Base-by-base conservation (phyloP, 2,329 filamentous ascomycete genomes). In the Fusarium oxysporum region DNA sequence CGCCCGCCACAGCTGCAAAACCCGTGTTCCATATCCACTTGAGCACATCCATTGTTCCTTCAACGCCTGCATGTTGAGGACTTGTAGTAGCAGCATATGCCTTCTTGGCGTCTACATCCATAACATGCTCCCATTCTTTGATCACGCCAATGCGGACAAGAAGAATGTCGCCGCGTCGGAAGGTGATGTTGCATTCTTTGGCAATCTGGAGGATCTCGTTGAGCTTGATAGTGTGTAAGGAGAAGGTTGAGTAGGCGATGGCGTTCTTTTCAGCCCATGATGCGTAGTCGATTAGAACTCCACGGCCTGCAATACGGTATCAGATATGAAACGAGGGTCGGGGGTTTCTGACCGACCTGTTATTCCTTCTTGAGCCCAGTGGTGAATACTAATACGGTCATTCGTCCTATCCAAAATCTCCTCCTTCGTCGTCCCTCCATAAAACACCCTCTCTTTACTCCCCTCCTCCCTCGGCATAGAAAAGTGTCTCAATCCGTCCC, bases 1-100 rank as follows among this genome's bases (percentile, higher is more conserved):
- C 89, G 1, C 88, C 87, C 0, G 86, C 89, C 0, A 90, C 85
- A 9, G 89, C 89, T 0, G 87, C 81, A 71, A 91, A 89, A n/a
- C 60, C 69, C 1, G 86, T 83, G 69, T 90, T 85, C 88, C 88
- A 91, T 47, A 90, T 79, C 88, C 89, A 91, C 53, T 84, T 82
- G 21, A 90, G 81, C 25, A 84, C 85, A 8, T 83, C 83, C 47
- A 85, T 81, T 16, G 84, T 85, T 5, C 85, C 85, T 59, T 87
- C 83, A 8, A 89, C 82, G 4, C 87, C 88, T 65, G 80, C 77
- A 11, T 77, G 70, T 8, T 82, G 78, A 6, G 81, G 80, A 0
- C 76, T 68, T 0, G 74, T 67, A 3, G 77, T 77, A 17, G 78
- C 76, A 1, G 80, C 79, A 8, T 86, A 78, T 25, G 82, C 77